These are phyloP conservation scores for Phytophthora europaea DNA, from an alignment of 352 stramenopile species.

Conservation along the genomic window DNA sequence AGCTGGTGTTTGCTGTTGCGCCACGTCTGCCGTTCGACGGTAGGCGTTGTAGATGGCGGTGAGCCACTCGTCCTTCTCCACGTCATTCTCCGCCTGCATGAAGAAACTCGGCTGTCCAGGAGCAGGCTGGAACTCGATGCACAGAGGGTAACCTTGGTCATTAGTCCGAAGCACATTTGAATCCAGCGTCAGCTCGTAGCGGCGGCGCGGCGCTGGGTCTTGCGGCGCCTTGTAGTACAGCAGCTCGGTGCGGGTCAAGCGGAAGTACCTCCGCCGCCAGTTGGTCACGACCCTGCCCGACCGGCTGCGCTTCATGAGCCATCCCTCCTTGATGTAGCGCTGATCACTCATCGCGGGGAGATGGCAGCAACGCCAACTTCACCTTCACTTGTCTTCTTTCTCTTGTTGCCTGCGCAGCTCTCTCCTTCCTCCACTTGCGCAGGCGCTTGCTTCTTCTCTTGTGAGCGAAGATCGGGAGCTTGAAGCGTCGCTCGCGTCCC, in stretches of 20 bases:
- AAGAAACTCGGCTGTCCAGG: slow-evolving; percentile 57
- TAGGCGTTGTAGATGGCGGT: slow-evolving; percentile 66
- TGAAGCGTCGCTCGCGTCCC: slow-evolving; percentile 26
- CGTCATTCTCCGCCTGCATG: slow-evolving; percentile 70
- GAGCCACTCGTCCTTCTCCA: slow-evolving; percentile 72
- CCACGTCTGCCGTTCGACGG: slow-evolving; percentile 52
- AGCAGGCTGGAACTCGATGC: slow-evolving; percentile 67
- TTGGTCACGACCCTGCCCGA: slow-evolving; percentile 47
- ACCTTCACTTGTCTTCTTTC: slow-evolving; percentile 3
- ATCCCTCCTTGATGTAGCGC: slow-evolving; percentile 77
- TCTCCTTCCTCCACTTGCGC: slow-evolving; percentile 8
- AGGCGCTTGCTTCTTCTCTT: slow-evolving; percentile 21
- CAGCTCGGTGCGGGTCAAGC: slow-evolving; percentile 68
- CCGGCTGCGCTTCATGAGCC: slow-evolving; percentile 73
- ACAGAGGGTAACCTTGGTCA: slow-evolving; percentile 69
- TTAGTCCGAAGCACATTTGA: slow-evolving; percentile 67
- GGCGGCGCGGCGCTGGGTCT: slow-evolving; percentile 46
- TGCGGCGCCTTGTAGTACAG: slow-evolving; percentile 61
- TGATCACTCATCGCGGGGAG: slow-evolving; percentile 33
- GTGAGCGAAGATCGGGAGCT: slow-evolving; percentile 28
- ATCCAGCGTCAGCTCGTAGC: slow-evolving; percentile 63
- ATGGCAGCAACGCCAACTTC: background rate
- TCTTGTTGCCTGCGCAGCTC: slow-evolving; percentile 6
- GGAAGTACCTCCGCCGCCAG: slow-evolving; percentile 78
- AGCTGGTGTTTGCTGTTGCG: background rate